A percentile compares a stretch with the other conserved stretches of the same genome.
Conservation (phyloP, 306 rosid species). For the Albizia julibrissin region DNA sequence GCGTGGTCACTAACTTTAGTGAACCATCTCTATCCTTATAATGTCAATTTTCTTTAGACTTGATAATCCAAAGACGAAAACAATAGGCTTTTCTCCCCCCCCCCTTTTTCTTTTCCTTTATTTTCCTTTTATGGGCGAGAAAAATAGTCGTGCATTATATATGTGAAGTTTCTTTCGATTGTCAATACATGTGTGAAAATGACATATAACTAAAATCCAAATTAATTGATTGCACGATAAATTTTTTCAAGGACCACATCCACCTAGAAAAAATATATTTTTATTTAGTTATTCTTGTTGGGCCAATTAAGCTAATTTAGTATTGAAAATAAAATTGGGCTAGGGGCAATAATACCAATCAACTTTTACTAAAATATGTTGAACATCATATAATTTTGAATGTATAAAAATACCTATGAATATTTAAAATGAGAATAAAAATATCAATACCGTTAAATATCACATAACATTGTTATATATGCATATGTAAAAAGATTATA, state of each 20-base stretch:
- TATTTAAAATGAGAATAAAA: no score
- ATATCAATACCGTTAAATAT: no score
- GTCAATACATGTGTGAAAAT: constrained; percentile 27
- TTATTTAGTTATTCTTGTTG: neutral
- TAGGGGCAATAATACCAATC: no score
- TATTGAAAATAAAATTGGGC: neutral
- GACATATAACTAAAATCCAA: constrained; percentile 39
- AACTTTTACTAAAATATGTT: no score
- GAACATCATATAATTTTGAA: no score
- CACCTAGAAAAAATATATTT: neutral
- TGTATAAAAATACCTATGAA: no score
- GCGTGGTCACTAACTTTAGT: neutral
- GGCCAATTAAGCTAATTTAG: constrained; percentile 23
- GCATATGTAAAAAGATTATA: no score
- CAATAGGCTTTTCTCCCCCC: no score
- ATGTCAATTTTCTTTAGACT: neutral
- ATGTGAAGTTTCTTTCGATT: constrained; percentile 29
- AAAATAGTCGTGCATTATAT: neutral
- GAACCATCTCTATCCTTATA: neutral
- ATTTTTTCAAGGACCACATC: constrained; percentile 24
- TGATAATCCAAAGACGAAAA: neutral
- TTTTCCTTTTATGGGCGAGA: neutral
- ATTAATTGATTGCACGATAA: constrained; percentile 30
- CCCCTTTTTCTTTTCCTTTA: neutral
- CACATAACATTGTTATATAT: no score